These are phyloP conservation scores for Boeremia lycopersici DNA, from an alignment of 2,329 filamentous ascomycete genomes.

Conservation along the genomic window DNA sequence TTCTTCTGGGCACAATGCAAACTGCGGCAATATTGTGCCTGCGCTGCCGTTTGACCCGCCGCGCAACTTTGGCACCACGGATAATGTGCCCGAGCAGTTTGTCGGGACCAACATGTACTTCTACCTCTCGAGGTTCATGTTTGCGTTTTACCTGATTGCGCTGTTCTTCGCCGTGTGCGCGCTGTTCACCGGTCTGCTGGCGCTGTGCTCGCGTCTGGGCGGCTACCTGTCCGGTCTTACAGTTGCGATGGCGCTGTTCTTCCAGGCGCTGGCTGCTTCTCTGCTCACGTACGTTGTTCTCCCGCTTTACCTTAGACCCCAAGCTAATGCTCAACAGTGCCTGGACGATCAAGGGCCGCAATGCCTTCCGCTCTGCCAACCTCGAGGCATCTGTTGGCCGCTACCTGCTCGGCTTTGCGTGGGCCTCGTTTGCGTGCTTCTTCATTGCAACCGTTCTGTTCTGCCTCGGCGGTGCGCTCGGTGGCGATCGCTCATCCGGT, in stretches of 20 bases:
- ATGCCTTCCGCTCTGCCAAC: constrained; percentile 64
- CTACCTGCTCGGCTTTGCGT: constrained; percentile 78
- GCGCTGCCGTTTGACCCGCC: constrained; percentile 69
- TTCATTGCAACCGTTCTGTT: constrained; percentile 72
- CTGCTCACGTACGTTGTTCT: constrained; percentile 73
- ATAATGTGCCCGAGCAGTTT: constrained; percentile 61
- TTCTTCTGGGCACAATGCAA: constrained; percentile 57
- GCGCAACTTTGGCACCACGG: constrained; percentile 64
- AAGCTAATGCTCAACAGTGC: constrained; percentile 52
- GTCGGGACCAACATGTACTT: constrained; percentile 69
- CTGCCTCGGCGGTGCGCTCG: constrained; percentile 63
- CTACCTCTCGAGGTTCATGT: constrained; percentile 89
- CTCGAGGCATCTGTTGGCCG: constrained; percentile 66
- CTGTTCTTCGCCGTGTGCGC: constrained; percentile 76
- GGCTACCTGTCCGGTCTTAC: constrained; percentile 68
- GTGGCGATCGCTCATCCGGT: constrained; percentile 50
- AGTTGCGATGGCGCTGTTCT: constrained; percentile 67
- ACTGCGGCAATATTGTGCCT: constrained; percentile 69
- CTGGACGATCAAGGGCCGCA: constrained; percentile 72
- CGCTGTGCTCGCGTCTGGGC: constrained; percentile 73
- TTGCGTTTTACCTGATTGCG: constrained; percentile 85
- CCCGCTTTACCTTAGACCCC: not conserved
- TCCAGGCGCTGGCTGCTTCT: constrained; percentile 68
- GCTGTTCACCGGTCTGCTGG: constrained; percentile 71
- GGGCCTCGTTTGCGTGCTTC: constrained; percentile 71